Base-by-base conservation (phyloP, 2,329 filamentous ascomycete genomes). In the Gremmenia infestans region DNA sequence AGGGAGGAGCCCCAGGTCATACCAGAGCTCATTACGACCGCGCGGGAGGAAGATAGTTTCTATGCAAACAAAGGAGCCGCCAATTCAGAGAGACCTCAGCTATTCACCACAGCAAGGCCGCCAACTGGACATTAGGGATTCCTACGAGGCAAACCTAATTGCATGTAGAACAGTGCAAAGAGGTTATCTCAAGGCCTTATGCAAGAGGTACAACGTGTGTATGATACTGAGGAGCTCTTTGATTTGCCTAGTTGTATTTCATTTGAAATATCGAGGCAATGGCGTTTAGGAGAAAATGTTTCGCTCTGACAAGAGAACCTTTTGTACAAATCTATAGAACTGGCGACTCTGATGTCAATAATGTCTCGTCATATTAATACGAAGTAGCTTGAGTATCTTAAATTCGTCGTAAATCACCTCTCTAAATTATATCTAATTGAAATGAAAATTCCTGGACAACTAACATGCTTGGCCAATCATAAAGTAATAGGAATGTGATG, bases 11-110 rank as follows among this genome's bases (percentile, higher is more conserved):
- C 23, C 35, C 45, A 42, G 8, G 32, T 50, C 11, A 47, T 49
- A 9, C 60, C 63, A 12, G 63, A 57, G 11, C 55, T 65, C 2
- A 40, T 65, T 17, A 65, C 61, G 12, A 64, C 60, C 19, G 52
- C 58, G 9, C 58, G 60, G 35, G 48, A 60, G 25, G 23, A 50
- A 59, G 45, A 39, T 40, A 40, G 53, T 28, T 50, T 32, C 35
- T 50, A 40, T 40, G 54, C 50, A 1, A 37, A 53, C 12, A 14
- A 19, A 6, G 15, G 43, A 25, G 50, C 5, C 14, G 23, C 25
- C 40, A 46, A 39, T 36, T 46, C 36, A 39, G 45, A 39, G 25
- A 32, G 50, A 46, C 54, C 55, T 22, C 37, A 57, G 37, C n/a
- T 57, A 7, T 32, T 57, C 45, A 57, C 55, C 1, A 52, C 50